These are phyloP conservation scores for Ophiobolus disseminans DNA, from an alignment of 2,329 filamentous ascomycete genomes.

Conservation along the genomic window DNA sequence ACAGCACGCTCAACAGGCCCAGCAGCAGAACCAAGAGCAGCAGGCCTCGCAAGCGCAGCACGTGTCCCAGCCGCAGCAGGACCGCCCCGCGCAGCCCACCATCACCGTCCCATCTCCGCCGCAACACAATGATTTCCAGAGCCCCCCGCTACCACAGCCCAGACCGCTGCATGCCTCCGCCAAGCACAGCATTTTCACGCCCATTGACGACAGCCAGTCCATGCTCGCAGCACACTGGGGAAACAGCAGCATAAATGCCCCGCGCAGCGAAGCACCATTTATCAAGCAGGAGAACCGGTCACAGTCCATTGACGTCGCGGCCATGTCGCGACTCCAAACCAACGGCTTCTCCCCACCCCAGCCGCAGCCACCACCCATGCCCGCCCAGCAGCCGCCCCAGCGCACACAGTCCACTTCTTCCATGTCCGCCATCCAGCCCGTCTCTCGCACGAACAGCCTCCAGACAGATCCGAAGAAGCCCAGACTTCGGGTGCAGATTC, in stretches of 20 bases:
- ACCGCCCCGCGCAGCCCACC: slow-evolving; percentile 57
- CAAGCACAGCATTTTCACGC: slow-evolving; percentile 93
- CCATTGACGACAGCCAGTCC: slow-evolving; percentile 91
- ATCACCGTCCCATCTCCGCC: slow-evolving; percentile 57
- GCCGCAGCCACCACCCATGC: slow-evolving; percentile 46
- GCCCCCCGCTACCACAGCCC: slow-evolving; percentile 64
- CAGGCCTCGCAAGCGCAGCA: slow-evolving; percentile 77
- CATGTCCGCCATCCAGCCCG: slow-evolving; percentile 73
- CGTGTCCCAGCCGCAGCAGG: slow-evolving; percentile 70
- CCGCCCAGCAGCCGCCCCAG: slow-evolving; percentile 50
- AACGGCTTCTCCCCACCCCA: slow-evolving; percentile 63
- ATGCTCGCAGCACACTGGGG: slow-evolving; percentile 81
- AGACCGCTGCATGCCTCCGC: slow-evolving; percentile 70
- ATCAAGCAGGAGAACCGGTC: slow-evolving; percentile 60
- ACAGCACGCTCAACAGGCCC: slow-evolving; percentile 54
- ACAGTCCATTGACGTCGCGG: slow-evolving; percentile 70
- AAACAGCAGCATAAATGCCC: slow-evolving; percentile 58
- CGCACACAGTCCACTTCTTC: slow-evolving; percentile 66
- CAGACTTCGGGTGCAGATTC: slow-evolving; percentile 91
- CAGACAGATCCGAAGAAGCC: slow-evolving; percentile 75
- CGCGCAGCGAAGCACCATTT: slow-evolving; percentile 52
- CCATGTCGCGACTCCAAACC: slow-evolving; percentile 54
- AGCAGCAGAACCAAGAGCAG: slow-evolving; percentile 69
- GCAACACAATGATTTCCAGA: slow-evolving; percentile 61
- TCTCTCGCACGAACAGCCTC: slow-evolving; percentile 74